phyloP scores from a whole-genome alignment of 2,329 filamentous ascomycete species.

The Neocucurbitaria cava region DNA sequence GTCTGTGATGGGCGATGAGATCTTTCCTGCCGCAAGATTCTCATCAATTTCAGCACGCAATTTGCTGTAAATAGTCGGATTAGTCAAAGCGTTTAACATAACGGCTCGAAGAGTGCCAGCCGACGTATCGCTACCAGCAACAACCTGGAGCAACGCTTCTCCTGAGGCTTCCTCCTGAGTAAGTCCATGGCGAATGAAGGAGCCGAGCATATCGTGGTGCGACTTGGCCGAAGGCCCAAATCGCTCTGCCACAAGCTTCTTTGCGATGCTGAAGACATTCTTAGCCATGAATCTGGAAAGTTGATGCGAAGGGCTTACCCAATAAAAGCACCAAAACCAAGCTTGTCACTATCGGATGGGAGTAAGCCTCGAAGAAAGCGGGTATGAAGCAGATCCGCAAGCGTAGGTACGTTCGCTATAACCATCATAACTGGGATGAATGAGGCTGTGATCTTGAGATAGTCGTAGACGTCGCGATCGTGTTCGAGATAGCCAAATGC shows the following conservation, averaged over 20 bases:
- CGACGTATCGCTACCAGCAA: constrained; percentile 65
- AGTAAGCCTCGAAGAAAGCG: constrained; percentile 19
- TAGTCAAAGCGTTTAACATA: constrained; percentile 59
- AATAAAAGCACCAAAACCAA: constrained; percentile 48
- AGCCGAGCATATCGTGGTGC: constrained; percentile 59
- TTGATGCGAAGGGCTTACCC: constrained; percentile 1
- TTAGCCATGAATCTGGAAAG: not conserved
- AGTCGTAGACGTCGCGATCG: constrained; percentile 55
- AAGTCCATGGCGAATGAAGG: constrained; percentile 56
- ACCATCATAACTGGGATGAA: constrained; percentile 26
- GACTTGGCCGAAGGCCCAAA: constrained; percentile 54
- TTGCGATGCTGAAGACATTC: constrained; percentile 45
- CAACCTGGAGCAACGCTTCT: constrained; percentile 54
- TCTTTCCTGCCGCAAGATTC: constrained; percentile 44
- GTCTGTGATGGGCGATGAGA: constrained; percentile 49
- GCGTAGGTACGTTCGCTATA: constrained; percentile 17
- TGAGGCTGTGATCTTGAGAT: constrained; percentile 54
- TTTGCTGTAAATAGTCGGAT: constrained; percentile 51
- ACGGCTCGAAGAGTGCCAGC: constrained; percentile 61
- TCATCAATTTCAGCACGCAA: constrained; percentile 55
- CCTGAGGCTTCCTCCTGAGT: constrained; percentile 51
- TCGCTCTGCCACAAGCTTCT: constrained; percentile 55
- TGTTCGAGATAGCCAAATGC: constrained; percentile 58
- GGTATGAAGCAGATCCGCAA: constrained; percentile 24
- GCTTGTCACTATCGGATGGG: constrained; percentile 52